Conservation (phyloP, 1,284 basidiomycete species). For the Ceratobasidium sp. region DNA sequence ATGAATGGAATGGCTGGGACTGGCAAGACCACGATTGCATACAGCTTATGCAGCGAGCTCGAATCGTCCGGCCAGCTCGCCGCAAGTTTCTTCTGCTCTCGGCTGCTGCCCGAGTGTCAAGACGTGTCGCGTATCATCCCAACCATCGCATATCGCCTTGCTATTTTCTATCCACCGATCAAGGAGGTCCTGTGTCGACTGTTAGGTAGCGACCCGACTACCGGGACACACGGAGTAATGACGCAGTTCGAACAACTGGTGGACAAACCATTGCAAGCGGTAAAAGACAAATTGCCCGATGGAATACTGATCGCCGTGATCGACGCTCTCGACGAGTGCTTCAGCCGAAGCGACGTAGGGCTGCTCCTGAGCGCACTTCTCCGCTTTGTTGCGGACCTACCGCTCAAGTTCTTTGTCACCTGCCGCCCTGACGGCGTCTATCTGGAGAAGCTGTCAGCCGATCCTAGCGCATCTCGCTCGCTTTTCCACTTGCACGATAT, state of each 20-base stretch:
- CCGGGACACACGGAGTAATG: neutral
- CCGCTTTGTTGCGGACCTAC: neutral
- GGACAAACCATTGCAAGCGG: neutral
- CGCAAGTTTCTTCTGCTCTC: conserved; percentile 4
- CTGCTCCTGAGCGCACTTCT: neutral
- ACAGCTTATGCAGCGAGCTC: neutral
- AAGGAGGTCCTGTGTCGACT: neutral
- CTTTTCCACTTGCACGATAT: conserved; percentile 32
- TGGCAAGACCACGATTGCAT: conserved; percentile 3
- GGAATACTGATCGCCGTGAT: neutral
- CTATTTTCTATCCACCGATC: neutral
- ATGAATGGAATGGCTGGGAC: neutral
- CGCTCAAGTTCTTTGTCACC: conserved; percentile 26
- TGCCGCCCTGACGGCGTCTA: neutral
- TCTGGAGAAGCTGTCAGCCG: neutral
- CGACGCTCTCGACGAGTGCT: conserved; percentile 18
- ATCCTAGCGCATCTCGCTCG: neutral
- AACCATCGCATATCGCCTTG: neutral
- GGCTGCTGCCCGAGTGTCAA: neutral
- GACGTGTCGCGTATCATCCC: neutral
- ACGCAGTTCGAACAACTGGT: conserved; percentile 1
- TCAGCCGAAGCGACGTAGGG: neutral
- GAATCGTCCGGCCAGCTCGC: neutral
- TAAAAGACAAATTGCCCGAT: neutral
- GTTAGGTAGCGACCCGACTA: neutral